Conservation (phyloP, 305 asterid species). For the Striga hermonthica region DNA sequence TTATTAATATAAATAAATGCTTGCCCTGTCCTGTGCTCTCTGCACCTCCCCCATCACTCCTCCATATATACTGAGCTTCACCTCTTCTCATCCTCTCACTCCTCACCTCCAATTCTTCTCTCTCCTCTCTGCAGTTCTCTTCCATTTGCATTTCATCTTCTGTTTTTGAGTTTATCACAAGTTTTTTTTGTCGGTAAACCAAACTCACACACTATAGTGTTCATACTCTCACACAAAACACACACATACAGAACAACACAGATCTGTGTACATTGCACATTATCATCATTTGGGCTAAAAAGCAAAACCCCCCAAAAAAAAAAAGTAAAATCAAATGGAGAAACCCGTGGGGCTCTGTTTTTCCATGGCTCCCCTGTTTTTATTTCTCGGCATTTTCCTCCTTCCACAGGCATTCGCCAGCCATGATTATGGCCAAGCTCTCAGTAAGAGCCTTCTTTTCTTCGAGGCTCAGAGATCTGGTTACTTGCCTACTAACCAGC, state of each 20-base stretch:
- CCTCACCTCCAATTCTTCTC: constrained; percentile 8
- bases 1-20: constrained; percentile 26
- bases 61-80: constrained; percentile 61
- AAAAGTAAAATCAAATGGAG: constrained; percentile 41
- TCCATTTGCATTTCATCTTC: constrained; percentile 28
- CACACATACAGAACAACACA: constrained; percentile 28
- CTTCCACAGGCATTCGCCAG: constrained; percentile 65
- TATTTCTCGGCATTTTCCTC: constrained; percentile 38
- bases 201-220: constrained; percentile 31
- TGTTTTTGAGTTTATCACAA: constrained; percentile 37
- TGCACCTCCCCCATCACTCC: constrained; percentile 33
- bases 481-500: constrained; percentile 61
- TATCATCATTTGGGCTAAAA: background rate
- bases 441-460: constrained; percentile 77
- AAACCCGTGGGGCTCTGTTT: constrained; percentile 46
- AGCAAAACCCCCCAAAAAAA: no score
- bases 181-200: constrained; percentile 40
- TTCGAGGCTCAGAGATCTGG: constrained; percentile 99
- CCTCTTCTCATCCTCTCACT: constrained; percentile 42
- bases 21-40: constrained; percentile 36
- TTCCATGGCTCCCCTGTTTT: constrained; percentile 52
- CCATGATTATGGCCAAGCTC: constrained; percentile 85
- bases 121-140: constrained; percentile 26
- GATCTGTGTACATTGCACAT: constrained; percentile 34
- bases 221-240: background rate